Base-by-base conservation (phyloP, 2,329 filamentous ascomycete genomes). In the Penicillium polonicum region DNA sequence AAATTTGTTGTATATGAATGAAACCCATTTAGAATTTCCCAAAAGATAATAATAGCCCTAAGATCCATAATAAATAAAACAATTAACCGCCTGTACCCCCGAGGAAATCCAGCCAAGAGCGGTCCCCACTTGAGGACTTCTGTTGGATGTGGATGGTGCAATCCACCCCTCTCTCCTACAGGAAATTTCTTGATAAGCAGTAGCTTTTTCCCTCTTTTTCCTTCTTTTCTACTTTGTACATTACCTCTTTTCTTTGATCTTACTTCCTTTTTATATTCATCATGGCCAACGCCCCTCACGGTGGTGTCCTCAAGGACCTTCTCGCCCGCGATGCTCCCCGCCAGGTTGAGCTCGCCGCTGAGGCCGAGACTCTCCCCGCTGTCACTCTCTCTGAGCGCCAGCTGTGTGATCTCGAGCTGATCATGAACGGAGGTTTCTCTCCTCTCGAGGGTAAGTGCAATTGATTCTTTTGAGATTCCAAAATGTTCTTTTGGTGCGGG, bases 381-480 rank as follows among this genome's bases (percentile, higher is more conserved):
- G 83, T 99, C 67, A 80, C 89, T 59, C 87, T 99, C 66, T 89
- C 85, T 51, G 94, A 99, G 84, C 88, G 94, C 71, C 94, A 99
- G 80, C 87, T 99, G 49, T 99, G 94, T 80, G 94, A 99, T 83
- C 84, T 99, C 67, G 94, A 99, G 80, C 80, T 99, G 78, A 92
- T 99, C 72, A 87, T 99, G 77, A 97, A 92, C 78, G 94, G 94
- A 75, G 94, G 94, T 65, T 99, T 99, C 82, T 97, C 92, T 65
- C 94, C 94, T 59, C 86, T 99, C 41, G 93, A 99, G 86, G 94
- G 92, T 95, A 71, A 63, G 86, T 83, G 64, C 41, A 58, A 58
- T 52, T 54, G 38, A 38, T 23, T 10, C 15, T n/a, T 13, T 31
- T 19, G 7, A 33, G 9, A 19, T 23, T 12, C 4, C 4, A 7